Percentiles rank a stretch among this genome's conserved stretches.
These are phyloP conservation scores for Tolypocladium inflatum DNA, from an alignment of 2,329 filamentous ascomycete species.

Conservation along the genomic window DNA sequence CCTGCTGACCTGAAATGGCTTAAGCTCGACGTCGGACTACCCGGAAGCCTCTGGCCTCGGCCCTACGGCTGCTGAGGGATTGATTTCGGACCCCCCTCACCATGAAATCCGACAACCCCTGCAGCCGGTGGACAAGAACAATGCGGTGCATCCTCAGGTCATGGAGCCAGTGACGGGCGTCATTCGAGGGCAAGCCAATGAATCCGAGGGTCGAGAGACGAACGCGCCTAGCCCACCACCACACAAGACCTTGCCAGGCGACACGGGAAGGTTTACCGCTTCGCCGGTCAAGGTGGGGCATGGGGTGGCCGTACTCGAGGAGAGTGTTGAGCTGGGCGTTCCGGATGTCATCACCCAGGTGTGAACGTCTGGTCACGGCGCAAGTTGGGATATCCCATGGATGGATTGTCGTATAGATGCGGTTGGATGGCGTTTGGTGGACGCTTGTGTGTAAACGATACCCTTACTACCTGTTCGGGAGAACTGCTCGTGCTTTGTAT, in stretches of 20 bases:
- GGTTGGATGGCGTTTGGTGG: not conserved
- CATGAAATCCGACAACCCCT: not conserved
- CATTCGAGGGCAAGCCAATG: not conserved
- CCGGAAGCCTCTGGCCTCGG: not conserved
- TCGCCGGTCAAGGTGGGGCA: conserved; percentile 34
- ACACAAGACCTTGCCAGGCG: not conserved
- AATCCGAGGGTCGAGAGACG: not conserved
- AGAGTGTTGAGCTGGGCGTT: conserved; percentile 38
- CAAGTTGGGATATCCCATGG: not conserved
- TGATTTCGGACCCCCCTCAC: not conserved
- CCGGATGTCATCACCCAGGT: conserved; percentile 31
- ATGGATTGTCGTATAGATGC: not conserved
- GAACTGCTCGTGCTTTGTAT: not conserved
- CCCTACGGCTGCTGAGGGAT: not conserved
- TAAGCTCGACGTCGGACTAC: not conserved
- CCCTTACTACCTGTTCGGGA: not conserved
- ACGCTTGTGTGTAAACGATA: not conserved
- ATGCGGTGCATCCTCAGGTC: not conserved
- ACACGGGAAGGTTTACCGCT: conserved; percentile 4
- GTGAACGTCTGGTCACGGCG: conserved; percentile 2
- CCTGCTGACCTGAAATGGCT: not conserved
- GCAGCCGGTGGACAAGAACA: not conserved
- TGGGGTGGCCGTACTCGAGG: conserved; percentile 47
- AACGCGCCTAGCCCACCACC: not conserved
- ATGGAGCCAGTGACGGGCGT: not conserved